phyloP scores from a whole-genome alignment of 2,329 filamentous ascomycete genomes.

The Calonectria fujianensis region DNA sequence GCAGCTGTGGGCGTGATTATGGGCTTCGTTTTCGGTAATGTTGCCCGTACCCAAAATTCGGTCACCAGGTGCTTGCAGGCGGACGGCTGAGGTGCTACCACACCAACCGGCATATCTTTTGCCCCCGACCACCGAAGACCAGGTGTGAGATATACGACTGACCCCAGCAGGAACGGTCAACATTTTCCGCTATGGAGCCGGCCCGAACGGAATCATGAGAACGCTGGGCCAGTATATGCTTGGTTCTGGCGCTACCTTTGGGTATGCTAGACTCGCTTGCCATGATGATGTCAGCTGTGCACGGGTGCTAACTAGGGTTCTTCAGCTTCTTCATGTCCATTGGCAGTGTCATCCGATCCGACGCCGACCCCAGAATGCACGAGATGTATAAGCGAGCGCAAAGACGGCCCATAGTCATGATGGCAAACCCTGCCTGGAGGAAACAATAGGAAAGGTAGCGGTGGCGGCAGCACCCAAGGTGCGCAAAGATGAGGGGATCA shows the following conservation, averaged over 20 bases:
- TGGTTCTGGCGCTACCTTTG: conserved; percentile 95
- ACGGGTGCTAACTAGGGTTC: conserved; percentile 45
- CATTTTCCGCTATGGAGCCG: conserved; percentile 95
- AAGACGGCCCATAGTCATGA: conserved; percentile 81
- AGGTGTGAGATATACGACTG: conserved; percentile 29
- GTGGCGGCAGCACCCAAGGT: conserved; percentile 15
- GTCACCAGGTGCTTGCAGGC: conserved; percentile 7
- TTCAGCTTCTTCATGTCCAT: conserved; percentile 97
- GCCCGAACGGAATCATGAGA: conserved; percentile 93
- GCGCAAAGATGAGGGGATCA: conserved; percentile 44
- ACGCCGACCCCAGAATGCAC: conserved; percentile 84
- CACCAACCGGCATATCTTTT: conserved; percentile 14
- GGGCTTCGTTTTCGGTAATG: conserved; percentile 95
- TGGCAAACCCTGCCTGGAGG: conserved; percentile 63
- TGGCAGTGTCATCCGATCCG: conserved; percentile 95
- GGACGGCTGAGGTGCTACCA: conserved; percentile 16
- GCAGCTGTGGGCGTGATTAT: conserved; percentile 95
- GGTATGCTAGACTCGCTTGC: conserved; percentile 71
- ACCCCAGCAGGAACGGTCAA: conserved; percentile 85
- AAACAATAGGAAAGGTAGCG: conserved; percentile 48
- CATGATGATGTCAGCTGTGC: conserved; percentile 26
- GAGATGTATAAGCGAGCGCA: conserved; percentile 86
- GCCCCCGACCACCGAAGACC: conserved; percentile 5
- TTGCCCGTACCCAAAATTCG: conserved; percentile 34
- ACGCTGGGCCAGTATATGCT: conserved; percentile 98